These are phyloP conservation scores for Marchantia paleacea DNA, from an alignment of 225 moss, liverwort and hornwort genomes.

Conservation along the genomic window DNA sequence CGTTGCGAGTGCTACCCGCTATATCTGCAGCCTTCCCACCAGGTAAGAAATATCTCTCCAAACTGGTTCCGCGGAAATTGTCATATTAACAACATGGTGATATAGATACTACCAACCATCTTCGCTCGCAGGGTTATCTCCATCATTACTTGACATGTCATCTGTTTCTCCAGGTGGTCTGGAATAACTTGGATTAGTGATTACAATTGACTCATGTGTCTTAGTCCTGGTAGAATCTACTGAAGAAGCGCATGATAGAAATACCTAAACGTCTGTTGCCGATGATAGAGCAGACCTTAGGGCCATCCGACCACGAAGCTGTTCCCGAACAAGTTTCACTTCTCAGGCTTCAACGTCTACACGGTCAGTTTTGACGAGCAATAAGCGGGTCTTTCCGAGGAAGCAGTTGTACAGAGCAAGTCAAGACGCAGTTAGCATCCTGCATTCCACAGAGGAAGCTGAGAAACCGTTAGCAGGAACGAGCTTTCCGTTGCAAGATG, in stretches of 20 bases:
- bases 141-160: neutral
- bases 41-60: neutral
- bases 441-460: slow-evolving; percentile 15
- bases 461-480: slow-evolving; percentile 13
- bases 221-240: too few species aligned
- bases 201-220: too few species aligned
- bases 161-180: neutral
- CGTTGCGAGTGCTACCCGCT: neutral
- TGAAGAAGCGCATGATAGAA: neutral
- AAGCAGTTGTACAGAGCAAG: slow-evolving; percentile 19
- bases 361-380: neutral
- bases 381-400: slow-evolving; percentile 1
- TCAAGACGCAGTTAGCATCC: slow-evolving; percentile 13
- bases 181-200: too few species aligned
- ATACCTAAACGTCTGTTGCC: neutral
- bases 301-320: neutral
- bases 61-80: neutral
- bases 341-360: neutral
- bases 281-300: neutral
- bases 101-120: neutral
- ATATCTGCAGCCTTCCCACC: neutral
- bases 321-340: neutral
- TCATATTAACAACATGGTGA: neutral
- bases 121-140: neutral
- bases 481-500: slow-evolving; percentile 63